These are phyloP conservation scores for Geotrichum fermentans DNA, from an alignment of 1,139 yeast genomes.

Conservation along the genomic window DNA sequence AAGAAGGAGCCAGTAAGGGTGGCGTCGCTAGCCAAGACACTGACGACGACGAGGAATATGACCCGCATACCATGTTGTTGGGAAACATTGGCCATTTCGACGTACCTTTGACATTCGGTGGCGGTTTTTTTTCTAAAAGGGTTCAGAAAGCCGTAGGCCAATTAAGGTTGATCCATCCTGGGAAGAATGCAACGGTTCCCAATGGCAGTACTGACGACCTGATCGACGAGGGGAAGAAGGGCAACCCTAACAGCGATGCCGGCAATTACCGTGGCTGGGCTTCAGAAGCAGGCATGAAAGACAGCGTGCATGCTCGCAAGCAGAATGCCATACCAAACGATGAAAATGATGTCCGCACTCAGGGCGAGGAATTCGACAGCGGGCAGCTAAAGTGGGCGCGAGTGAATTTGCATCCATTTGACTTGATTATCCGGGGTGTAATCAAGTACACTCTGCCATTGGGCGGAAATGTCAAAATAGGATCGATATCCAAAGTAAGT, in stretches of 20 bases:
- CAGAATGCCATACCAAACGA: too few species aligned
- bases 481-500: neutral
- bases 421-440: slow-evolving; percentile 74
- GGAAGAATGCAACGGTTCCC: slow-evolving; percentile 51
- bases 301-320: too few species aligned
- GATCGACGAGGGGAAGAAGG: too few species aligned
- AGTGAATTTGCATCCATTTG: slow-evolving; percentile 77
- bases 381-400: slow-evolving; percentile 64
- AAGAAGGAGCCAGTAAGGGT: slow-evolving; percentile 17
- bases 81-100: slow-evolving; percentile 67
- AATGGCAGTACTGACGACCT: too few species aligned
- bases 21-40: slow-evolving; percentile 18
- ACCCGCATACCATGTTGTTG: slow-evolving; percentile 57
- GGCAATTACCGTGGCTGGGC: too few species aligned
- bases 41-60: neutral
- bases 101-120: slow-evolving; percentile 66
- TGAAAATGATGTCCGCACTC: too few species aligned
- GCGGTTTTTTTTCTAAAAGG: slow-evolving; percentile 68
- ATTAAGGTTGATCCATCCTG: slow-evolving; percentile 68
- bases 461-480: neutral
- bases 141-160: slow-evolving; percentile 56
- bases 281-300: too few species aligned
- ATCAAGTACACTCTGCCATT: slow-evolving; percentile 56
- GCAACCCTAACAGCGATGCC: neutral
- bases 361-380: slow-evolving; percentile 23